phyloP scores from a whole-genome alignment of 768 basidiomycete species.

The Baorangia bicolor region DNA sequence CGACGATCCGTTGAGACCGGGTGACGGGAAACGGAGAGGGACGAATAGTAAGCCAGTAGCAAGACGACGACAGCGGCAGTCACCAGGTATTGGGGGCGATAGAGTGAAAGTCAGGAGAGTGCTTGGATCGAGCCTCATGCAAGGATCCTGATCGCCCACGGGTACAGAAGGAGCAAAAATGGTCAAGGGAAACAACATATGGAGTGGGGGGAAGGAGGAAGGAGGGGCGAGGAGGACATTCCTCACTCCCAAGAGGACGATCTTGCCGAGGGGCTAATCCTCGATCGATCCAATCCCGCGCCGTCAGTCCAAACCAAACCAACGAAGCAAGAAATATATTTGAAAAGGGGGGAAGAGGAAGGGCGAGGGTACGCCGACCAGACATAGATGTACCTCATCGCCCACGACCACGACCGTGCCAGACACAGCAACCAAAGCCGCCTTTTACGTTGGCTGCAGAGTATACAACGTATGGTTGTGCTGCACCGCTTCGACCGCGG shows the following conservation, averaged over 20 bases:
- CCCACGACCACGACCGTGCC: conserved; percentile 61
- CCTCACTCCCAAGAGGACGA: conserved; percentile 72
- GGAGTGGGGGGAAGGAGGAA: neutral
- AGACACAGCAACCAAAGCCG: conserved; percentile 56
- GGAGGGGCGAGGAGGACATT: conserved; percentile 23
- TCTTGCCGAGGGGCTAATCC: conserved; percentile 72
- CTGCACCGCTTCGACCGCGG: conserved; percentile 59
- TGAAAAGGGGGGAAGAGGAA: neutral
- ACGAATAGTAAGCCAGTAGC: too few species aligned
- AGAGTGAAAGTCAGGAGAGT: too few species aligned
- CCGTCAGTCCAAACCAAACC: neutral
- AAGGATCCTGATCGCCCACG: too few species aligned
- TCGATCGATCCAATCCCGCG: neutral
- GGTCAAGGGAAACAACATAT: too few species aligned
- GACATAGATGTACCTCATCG: conserved; percentile 54
- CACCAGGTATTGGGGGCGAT: too few species aligned
- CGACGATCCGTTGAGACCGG: too few species aligned
- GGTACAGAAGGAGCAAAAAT: too few species aligned
- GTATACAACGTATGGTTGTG: conserved; percentile 67
- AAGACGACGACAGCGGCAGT: too few species aligned
- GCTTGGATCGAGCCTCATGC: too few species aligned
- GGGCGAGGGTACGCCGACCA: too few species aligned
- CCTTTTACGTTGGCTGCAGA: conserved; percentile 48
- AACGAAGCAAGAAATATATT: neutral
- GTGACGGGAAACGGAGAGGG: too few species aligned